Percentiles rank a stretch among this genome's conserved stretches.
Conservation (phyloP, 345 rosid species). For the Mallotus nudiflorus region DNA sequence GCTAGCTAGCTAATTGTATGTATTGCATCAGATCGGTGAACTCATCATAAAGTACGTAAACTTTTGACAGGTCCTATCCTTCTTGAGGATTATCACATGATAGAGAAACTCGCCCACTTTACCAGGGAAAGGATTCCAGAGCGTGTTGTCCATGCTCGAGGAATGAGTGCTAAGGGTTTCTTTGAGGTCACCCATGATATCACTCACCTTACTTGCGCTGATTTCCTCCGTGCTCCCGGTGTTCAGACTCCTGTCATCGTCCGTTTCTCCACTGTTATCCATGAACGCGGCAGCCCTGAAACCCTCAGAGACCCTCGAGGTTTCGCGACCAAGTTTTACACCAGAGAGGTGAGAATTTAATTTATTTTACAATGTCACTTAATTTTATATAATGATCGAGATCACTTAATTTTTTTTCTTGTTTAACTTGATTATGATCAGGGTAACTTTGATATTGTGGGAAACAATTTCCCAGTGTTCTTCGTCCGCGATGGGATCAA, state of each 20-base stretch:
- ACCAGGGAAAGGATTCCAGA: constrained; percentile 94
- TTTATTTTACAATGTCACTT: not conserved
- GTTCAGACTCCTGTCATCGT: constrained; percentile 94
- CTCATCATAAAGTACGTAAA: no score
- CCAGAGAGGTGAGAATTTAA: constrained; percentile 72
- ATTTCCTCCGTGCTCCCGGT: constrained; percentile 91
- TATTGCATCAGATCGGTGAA: no score
- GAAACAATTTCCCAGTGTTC: constrained; percentile 97
- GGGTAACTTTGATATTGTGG: constrained; percentile 99
- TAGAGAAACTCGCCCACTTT: constrained; percentile 91
- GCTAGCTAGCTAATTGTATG: no score
- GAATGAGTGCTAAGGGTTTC: constrained; percentile 98
- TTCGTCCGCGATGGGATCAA: constrained; percentile 93
- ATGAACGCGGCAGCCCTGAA: constrained; percentile 99
- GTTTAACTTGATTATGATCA: constrained; percentile 37
- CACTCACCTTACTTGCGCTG: constrained; percentile 76
- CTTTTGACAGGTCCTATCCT: constrained; percentile 74
- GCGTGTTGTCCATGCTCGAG: constrained; percentile 99
- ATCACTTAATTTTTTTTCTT: no score
- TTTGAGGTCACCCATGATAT: constrained; percentile 95
- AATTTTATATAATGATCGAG: no score
- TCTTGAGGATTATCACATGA: constrained; percentile 91
- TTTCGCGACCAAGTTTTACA: constrained; percentile 94
- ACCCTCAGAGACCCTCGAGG: constrained; percentile 96
- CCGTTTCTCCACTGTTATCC: constrained; percentile 97